Percentiles rank a stretch among this genome's conserved stretches.
These are phyloP conservation scores for Sarocladiaceae sp. DNA, from an alignment of 2,329 filamentous ascomycete genomes.

Conservation along the genomic window DNA sequence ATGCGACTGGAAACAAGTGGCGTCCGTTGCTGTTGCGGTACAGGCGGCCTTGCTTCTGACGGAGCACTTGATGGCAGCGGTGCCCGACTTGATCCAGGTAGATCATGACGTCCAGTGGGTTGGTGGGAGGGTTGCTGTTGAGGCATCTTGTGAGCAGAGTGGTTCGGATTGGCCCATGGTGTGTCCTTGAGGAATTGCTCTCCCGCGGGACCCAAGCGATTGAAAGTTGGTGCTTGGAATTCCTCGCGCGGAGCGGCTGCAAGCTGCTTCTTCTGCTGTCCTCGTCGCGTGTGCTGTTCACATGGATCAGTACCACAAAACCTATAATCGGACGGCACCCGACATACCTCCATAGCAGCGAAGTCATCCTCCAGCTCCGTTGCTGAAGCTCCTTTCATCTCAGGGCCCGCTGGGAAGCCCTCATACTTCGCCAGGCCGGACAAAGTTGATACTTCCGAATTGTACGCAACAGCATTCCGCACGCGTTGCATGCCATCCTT, in stretches of 20 bases:
- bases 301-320: slow-evolving; percentile 15
- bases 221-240: slow-evolving; percentile 41
- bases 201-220: slow-evolving; percentile 58
- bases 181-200: slow-evolving; percentile 86
- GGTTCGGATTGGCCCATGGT: slow-evolving; percentile 87
- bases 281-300: slow-evolving; percentile 27
- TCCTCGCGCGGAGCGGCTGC: slow-evolving; percentile 35
- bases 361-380: slow-evolving; percentile 81
- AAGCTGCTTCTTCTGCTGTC: slow-evolving; percentile 28
- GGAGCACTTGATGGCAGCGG: slow-evolving; percentile 6
- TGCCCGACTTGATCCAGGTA: slow-evolving; percentile 7
- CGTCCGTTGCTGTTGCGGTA: slow-evolving; percentile 14
- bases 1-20: slow-evolving; percentile 20
- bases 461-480: slow-evolving; percentile 83
- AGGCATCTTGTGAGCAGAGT: slow-evolving; percentile 56
- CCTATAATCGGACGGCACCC: not conserved
- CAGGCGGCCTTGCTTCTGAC: not conserved
- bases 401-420: slow-evolving; percentile 91
- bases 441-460: slow-evolving; percentile 86
- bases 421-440: slow-evolving; percentile 90
- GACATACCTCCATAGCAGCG: slow-evolving; percentile 72
- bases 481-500: slow-evolving; percentile 71
- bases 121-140: slow-evolving; percentile 28
- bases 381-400: slow-evolving; percentile 65
- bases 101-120: slow-evolving; percentile 10